phyloP scores from a whole-genome alignment of 495 filamentous ascomycete species.

The Xylaria telfairii region DNA sequence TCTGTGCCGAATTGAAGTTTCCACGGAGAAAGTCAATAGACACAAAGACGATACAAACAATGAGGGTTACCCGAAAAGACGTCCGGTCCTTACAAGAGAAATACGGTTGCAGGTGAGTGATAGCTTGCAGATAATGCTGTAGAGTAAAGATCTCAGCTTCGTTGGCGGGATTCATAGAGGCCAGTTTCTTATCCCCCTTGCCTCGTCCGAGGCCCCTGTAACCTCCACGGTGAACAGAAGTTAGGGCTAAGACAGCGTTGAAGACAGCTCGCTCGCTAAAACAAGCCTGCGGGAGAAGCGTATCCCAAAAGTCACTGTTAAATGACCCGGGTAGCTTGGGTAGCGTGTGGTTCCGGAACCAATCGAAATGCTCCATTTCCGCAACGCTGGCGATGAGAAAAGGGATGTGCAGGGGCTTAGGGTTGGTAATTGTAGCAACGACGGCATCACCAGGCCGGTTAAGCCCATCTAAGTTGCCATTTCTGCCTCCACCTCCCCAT shows the following conservation, averaged over 20 bases:
- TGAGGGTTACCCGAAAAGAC: not conserved
- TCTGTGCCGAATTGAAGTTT: not conserved
- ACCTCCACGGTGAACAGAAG: not conserved
- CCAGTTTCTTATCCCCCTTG: not conserved
- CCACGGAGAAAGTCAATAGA: not conserved
- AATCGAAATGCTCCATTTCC: slow-evolving; percentile 7
- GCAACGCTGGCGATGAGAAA: not conserved
- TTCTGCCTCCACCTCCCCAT: slow-evolving; percentile 3
- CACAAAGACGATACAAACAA: slow-evolving; percentile 1
- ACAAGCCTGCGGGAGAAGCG: slow-evolving; percentile 1
- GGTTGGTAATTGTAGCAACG: not conserved
- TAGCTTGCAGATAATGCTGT: not conserved
- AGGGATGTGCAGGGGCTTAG: not conserved
- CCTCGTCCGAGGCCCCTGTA: not conserved
- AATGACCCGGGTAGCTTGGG: slow-evolving; percentile 1
- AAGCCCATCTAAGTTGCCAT: not conserved
- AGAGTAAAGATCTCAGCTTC: not conserved
- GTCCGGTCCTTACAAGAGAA: not conserved
- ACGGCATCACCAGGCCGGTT: no score
- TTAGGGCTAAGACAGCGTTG: not conserved
- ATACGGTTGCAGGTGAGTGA: not conserved
- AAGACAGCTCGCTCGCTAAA: not conserved
- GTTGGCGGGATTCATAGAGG: not conserved
- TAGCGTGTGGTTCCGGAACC: not conserved
- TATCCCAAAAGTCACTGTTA: not conserved